Base-by-base conservation (phyloP, 352 stramenopile species). In the Phytophthora palmivora region DNA sequence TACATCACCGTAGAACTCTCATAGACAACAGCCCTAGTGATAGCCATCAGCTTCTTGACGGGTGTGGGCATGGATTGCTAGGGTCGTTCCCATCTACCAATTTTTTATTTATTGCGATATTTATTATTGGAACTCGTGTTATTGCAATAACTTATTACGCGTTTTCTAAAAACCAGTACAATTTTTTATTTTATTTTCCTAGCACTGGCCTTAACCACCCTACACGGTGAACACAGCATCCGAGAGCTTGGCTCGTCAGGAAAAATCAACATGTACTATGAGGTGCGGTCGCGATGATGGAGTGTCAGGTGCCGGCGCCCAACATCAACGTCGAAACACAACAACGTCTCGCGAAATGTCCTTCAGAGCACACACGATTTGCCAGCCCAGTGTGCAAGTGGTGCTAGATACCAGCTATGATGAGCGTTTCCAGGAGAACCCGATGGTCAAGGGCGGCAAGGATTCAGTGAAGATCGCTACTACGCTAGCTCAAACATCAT, bases 211-310 rank as follows among this genome's bases (percentile, higher is more conserved):
- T 1, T 82, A 94, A 63, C 87, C 85, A 21, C 87, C 87, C n/a
- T 89, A 90, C 38, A 84, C 85, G 6, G 74, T 89, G 5, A 78
- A 94, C 46, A 85, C 65, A 91, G 93, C 60, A 91, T 94, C 46
- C 82, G 74, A 11, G 81, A 92, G 21, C 72, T 92, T 8, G 80
- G 83, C 5, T 72, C 70, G 6, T 91, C 82, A 2, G 82, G 86
- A 54, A 91, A 90, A 67, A 94, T 94, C 64, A 93, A 94, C 67
- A 93, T 91, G 82, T 93, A 94, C 43, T 95, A 84, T 55, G 87
- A 94, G 50, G 82, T 95, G 83, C 83, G 4, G 80, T 82, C 58
- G 93, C 94, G 81, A 93, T 84, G 12, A 92, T 95, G 84, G 92
- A 94, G 61, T 94, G 84, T 32, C 87, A 95, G 70, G 73, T 91